Evolutionary conservation across 495 filamentous ascomycete genomes (phyloP).

Genomic region (Aspergillus funiculosus): DNA sequence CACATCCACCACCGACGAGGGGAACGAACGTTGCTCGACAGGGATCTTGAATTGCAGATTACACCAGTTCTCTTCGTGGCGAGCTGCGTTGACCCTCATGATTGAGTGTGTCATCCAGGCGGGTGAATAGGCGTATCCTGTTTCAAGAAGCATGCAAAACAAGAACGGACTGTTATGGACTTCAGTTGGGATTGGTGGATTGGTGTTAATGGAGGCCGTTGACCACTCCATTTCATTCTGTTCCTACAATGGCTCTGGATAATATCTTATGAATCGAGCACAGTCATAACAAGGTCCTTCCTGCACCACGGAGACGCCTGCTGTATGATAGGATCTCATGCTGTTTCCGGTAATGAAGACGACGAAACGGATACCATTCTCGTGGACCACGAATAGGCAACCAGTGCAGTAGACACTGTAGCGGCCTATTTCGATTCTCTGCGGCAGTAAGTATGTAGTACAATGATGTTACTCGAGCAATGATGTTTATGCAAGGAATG

Average conservation of each 20-base stretch:
- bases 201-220: constrained; percentile 79
- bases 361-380: too few species aligned
- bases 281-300: constrained; percentile 67
- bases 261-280: constrained; percentile 79
- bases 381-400: too few species aligned
- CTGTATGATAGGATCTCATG: constrained; percentile 67
- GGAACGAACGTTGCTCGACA: constrained; percentile 64
- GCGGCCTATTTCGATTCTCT: too few species aligned
- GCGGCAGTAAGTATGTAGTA: too few species aligned
- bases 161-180: neutral
- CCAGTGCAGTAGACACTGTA: too few species aligned
- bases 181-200: constrained; percentile 46
- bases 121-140: constrained; percentile 80
- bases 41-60: constrained; percentile 64
- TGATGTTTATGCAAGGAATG: too few species aligned
- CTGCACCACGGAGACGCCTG: constrained; percentile 86
- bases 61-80: constrained; percentile 74
- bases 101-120: constrained; percentile 69
- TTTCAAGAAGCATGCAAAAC: constrained; percentile 76
- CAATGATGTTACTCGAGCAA: too few species aligned
- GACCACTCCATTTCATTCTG: constrained; percentile 57
- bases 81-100: constrained; percentile 80
- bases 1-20: constrained; percentile 53
- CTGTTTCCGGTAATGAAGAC: too few species aligned
- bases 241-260: constrained; percentile 63